Evolutionary conservation across 345 rosid species (phyloP), one percentile per base, ranked within the genome.

Genomic region (Hibiscus trionum): DNA sequence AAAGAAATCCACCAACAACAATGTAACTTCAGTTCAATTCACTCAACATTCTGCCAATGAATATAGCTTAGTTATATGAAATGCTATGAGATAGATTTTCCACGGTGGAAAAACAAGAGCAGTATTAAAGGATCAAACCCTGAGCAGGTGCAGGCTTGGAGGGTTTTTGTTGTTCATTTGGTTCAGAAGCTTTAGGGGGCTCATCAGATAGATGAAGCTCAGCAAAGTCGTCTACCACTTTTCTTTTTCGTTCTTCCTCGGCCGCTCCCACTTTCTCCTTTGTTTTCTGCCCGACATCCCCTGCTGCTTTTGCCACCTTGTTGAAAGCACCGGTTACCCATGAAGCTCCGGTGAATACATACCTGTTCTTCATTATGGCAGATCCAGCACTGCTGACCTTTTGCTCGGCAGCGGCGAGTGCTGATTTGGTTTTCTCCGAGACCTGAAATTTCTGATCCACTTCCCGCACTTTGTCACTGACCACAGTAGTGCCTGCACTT

Each of bases 401-500:
- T 77, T 92, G 90, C 81, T 90, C 99, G 0, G 99, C 97, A 44
- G 82, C 93, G 9, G 94, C 88, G 50, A 90, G 86, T 55, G 99
- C 97, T 8, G 93, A 87, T 72, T 90, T 95, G 17, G 99, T 89
- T 84, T 92, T 95, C 86, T 87, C 99, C 0, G 99, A 88, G 50
- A 95, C 98, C 79, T 92, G 99, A 79, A 84, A 92, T 80, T 90
- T 95, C 81, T 86, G 86, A 79, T 95, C 99, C 76, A 89, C 97
- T 82, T 90, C 97, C 58, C 98, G 84, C 37, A 92, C 97, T 78
- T 90, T 95, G 74, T 82, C 96, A 24, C 99, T 74, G 60, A 90
- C 91, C 17, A 85, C 89, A 21, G 87, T 49, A 4, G 98, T 89
- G 37, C 97, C 88, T 11, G 87, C 93, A 68, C 78, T 87, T 61